phyloP scores from a whole-genome alignment of 2,329 filamentous ascomycete genomes.

The Penicillium expansum region DNA sequence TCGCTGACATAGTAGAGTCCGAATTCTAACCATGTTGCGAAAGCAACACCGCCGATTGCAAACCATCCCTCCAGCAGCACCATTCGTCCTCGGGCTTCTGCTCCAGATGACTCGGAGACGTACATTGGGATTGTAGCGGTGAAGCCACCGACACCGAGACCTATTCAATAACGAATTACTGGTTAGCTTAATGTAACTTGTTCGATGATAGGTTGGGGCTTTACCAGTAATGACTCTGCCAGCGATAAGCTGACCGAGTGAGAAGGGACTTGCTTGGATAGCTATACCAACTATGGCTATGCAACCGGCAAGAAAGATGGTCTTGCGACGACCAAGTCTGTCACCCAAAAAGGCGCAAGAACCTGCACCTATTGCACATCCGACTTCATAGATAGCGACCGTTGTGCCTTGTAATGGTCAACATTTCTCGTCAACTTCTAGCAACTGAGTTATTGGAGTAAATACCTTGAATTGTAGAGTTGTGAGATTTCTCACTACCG shows the following conservation, averaged over 20 bases:
- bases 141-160: constrained; percentile 25
- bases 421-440: not conserved
- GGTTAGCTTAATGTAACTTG: not conserved
- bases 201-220: not conserved
- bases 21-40: constrained; percentile 42
- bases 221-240: constrained; percentile 19
- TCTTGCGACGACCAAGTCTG: constrained; percentile 19
- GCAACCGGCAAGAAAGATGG: constrained; percentile 18
- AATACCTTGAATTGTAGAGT: constrained; percentile 20
- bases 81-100: constrained; percentile 20
- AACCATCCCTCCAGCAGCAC: constrained; percentile 21
- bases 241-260: constrained; percentile 4
- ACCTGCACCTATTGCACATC: constrained; percentile 22
- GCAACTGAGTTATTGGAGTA: not conserved
- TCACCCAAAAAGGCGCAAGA: constrained; percentile 16
- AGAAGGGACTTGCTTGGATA: constrained; percentile 18
- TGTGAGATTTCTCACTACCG: constrained; percentile 14
- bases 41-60: constrained; percentile 17
- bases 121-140: constrained; percentile 28
- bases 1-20: constrained; percentile 40
- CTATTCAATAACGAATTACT: not conserved
- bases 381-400: constrained; percentile 27
- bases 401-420: constrained; percentile 17
- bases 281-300: constrained; percentile 15
- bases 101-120: constrained; percentile 18